Evolutionary conservation across 345 rosid genomes (phyloP).

Genomic region (Salix udensis): DNA sequence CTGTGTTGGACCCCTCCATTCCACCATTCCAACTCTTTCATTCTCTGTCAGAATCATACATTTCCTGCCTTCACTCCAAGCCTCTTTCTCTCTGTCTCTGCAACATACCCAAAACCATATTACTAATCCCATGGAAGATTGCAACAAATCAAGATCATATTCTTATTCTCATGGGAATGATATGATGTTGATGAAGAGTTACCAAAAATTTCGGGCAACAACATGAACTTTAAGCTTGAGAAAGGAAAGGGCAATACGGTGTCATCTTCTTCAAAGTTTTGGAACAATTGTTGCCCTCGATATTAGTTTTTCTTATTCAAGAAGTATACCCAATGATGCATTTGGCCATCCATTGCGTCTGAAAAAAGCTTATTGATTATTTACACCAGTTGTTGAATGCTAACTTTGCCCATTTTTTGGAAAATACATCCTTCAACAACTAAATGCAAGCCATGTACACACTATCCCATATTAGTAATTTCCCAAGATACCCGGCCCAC

Average conservation of each 20-base stretch:
- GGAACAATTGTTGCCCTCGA: constrained; percentile 25
- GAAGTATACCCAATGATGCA: no score
- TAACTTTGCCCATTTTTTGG: no score
- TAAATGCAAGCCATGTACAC: no score
- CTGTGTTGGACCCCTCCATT: constrained; percentile 15
- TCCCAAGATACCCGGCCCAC: background rate
- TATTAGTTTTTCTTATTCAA: no score
- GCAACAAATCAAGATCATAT: constrained; percentile 47
- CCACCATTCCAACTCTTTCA: constrained; percentile 6
- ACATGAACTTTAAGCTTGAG: constrained; percentile 40
- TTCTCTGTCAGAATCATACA: constrained; percentile 11
- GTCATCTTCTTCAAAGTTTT: constrained; percentile 43
- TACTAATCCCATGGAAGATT: constrained; percentile 54
- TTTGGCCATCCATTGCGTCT: no score
- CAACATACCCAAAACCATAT: background rate
- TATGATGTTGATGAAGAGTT: constrained; percentile 57
- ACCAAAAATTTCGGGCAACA: background rate
- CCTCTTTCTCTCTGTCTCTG: background rate
- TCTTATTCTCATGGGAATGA: constrained; percentile 34
- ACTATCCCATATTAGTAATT: background rate
- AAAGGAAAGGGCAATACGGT: constrained; percentile 46
- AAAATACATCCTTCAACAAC: no score
- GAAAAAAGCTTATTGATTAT: no score
- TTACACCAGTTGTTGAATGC: no score
- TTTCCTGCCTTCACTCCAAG: no score